phyloP scores from a whole-genome alignment of 768 basidiomycete species.

The Leccinum aurantiacum region DNA sequence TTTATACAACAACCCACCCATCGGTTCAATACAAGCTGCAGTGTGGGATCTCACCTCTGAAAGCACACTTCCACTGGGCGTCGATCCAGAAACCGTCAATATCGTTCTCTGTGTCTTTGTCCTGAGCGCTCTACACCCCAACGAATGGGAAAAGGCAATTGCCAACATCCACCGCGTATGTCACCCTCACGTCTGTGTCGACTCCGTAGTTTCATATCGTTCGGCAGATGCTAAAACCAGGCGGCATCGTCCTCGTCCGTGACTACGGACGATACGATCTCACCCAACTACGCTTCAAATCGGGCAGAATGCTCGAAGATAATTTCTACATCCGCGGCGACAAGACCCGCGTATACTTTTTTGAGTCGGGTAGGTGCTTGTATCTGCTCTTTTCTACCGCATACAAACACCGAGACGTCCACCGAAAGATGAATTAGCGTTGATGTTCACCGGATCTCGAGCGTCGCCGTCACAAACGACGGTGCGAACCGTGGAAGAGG shows the following conservation, averaged over 20 bases:
- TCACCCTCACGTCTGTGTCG: background rate
- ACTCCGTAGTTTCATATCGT: background rate
- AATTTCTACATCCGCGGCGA: conserved; percentile 97
- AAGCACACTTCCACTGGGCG: conserved; percentile 55
- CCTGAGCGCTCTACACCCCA: conserved; percentile 87
- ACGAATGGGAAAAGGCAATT: conserved; percentile 86
- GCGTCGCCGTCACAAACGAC: conserved; percentile 35
- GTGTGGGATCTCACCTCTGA: conserved; percentile 90
- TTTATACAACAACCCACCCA: conserved; percentile 63
- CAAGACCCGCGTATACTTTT: conserved; percentile 97
- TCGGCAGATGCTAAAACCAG: conserved; percentile 83
- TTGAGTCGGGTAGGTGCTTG: conserved; percentile 65
- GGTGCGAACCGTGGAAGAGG: conserved; percentile 33
- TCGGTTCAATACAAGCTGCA: conserved; percentile 71
- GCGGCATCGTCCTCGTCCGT: conserved; percentile 78
- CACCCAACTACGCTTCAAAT: conserved; percentile 91
- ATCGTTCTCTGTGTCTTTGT: conserved; percentile 93
- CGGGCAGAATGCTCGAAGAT: conserved; percentile 81
- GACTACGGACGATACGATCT: conserved; percentile 97
- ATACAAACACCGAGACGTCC: background rate
- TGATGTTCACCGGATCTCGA: conserved; percentile 71
- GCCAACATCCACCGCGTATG: conserved; percentile 74
- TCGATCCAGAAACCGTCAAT: conserved; percentile 74
- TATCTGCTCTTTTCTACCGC: background rate
- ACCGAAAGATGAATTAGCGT: conserved; percentile 67